Evolutionary conservation across 2,329 filamentous ascomycete genomes (phyloP).

Genomic region (Microdochium nivale): DNA sequence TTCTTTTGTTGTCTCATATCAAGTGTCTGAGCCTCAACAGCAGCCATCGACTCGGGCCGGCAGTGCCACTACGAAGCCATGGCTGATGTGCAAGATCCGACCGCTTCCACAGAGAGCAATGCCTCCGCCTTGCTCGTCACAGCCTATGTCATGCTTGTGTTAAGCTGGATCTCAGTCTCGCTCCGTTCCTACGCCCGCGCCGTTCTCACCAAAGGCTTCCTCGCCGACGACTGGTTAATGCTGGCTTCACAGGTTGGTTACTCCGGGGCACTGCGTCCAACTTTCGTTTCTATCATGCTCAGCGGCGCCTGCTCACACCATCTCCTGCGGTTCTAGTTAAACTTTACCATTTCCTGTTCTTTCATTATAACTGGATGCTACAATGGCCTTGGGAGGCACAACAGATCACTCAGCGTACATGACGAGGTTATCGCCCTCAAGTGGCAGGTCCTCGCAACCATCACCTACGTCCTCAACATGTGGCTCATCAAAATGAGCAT

Average conservation of each 20-base stretch:
- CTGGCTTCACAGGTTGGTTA: conserved; percentile 33
- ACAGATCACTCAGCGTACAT: conserved; percentile 29
- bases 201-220: conserved; percentile 25
- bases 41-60: not conserved
- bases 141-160: conserved; percentile 25
- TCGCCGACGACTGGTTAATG: conserved; percentile 47
- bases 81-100: conserved; percentile 21
- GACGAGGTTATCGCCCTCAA: conserved; percentile 37
- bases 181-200: conserved; percentile 19
- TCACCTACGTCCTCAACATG: conserved; percentile 43
- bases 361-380: conserved; percentile 34
- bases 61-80: conserved; percentile 7
- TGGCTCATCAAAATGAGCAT: conserved; percentile 50
- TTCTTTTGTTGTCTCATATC: not conserved
- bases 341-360: conserved; percentile 37
- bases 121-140: conserved; percentile 17
- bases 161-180: conserved; percentile 19
- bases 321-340: conserved; percentile 17
- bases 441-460: conserved; percentile 43
- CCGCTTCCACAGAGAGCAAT: conserved; percentile 19
- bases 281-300: not conserved
- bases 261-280: conserved; percentile 1
- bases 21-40: not conserved
- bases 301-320: conserved; percentile 1
- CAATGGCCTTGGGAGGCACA: conserved; percentile 37